These are phyloP conservation scores for Aegilops sharonensis DNA, from an alignment of 176 grass and related monocot genomes.

Conservation along the genomic window DNA sequence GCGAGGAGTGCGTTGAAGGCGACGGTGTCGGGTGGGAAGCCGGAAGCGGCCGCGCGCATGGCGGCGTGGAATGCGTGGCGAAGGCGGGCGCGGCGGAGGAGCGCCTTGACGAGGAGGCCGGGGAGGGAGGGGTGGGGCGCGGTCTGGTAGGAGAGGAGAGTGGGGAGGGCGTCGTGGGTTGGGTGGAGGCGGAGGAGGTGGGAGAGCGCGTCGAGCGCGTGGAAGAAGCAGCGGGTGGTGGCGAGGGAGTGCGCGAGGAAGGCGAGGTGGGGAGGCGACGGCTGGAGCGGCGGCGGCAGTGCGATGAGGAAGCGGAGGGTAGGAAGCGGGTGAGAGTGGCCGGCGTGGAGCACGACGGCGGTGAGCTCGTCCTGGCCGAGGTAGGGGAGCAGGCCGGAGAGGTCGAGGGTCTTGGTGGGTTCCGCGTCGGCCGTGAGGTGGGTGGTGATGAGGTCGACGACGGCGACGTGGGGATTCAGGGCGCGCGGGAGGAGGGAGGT, in stretches of 20 bases:
- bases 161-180: slow-evolving; percentile 42
- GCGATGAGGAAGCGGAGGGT: slow-evolving; percentile 66
- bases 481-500: slow-evolving; percentile 72
- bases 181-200: slow-evolving; percentile 63
- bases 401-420: neutral
- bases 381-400: slow-evolving; percentile 65
- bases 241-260: slow-evolving; percentile 70
- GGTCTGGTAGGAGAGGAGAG: slow-evolving; percentile 38
- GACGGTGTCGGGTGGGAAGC: slow-evolving; percentile 42
- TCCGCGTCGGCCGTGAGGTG: slow-evolving; percentile 37
- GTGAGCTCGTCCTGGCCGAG: slow-evolving; percentile 61
- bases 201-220: slow-evolving; percentile 55
- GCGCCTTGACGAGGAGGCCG: slow-evolving; percentile 66
- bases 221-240: slow-evolving; percentile 50
- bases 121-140: slow-evolving; percentile 48
- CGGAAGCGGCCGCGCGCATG: slow-evolving; percentile 40
- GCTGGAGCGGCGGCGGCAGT: slow-evolving; percentile 39
- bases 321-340: slow-evolving; percentile 65
- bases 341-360: slow-evolving; percentile 61
- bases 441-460: slow-evolving; percentile 59
- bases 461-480: slow-evolving; percentile 63
- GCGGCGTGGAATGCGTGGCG: slow-evolving; percentile 51
- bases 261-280: slow-evolving; percentile 51
- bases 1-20: slow-evolving; percentile 75
- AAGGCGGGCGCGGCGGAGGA: slow-evolving; percentile 42